Percentiles rank a stretch among this genome's conserved stretches.
Evolutionary conservation across 768 basidiomycete genomes (phyloP).

Genomic region (Boletus sp.): DNA sequence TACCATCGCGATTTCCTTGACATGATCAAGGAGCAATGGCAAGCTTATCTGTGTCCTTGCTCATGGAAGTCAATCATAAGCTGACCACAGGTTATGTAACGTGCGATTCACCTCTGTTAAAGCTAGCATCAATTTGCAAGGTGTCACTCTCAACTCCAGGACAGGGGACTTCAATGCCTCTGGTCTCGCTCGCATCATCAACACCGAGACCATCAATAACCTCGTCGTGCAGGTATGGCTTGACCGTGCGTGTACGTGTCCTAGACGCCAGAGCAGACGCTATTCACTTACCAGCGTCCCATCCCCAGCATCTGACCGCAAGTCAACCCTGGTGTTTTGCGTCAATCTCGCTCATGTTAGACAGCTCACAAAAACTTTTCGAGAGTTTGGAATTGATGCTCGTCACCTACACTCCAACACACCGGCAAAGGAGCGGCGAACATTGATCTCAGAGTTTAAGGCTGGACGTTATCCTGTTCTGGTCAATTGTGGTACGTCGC

Average conservation of each 20-base stretch:
- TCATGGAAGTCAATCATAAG: background rate
- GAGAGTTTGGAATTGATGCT: conserved; percentile 77
- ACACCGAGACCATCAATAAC: conserved; percentile 72
- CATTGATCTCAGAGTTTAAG: conserved; percentile 64
- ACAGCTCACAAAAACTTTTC: conserved; percentile 69
- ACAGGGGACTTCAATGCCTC: conserved; percentile 82
- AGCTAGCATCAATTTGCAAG: conserved; percentile 64
- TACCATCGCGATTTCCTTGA: conserved; percentile 88
- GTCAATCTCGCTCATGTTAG: conserved; percentile 80
- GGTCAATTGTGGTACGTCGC: conserved; percentile 75
- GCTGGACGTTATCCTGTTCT: conserved; percentile 77
- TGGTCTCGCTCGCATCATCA: conserved; percentile 77
- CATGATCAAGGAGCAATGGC: conserved; percentile 94
- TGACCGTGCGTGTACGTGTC: conserved; percentile 68
- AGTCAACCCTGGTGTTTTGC: conserved; percentile 91
- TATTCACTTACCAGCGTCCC: background rate
- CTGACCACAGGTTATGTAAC: conserved; percentile 66
- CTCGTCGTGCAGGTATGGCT: conserved; percentile 82
- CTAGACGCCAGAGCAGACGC: background rate
- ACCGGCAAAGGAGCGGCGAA: conserved; percentile 56
- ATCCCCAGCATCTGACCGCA: conserved; percentile 47
- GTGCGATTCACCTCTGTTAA: conserved; percentile 83
- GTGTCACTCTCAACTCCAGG: conserved; percentile 60
- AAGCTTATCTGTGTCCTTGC: conserved; percentile 2
- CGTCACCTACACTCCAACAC: conserved; percentile 74